phyloP scores from a whole-genome alignment of 495 filamentous ascomycete species.

The Daldinia vernicosa region DNA sequence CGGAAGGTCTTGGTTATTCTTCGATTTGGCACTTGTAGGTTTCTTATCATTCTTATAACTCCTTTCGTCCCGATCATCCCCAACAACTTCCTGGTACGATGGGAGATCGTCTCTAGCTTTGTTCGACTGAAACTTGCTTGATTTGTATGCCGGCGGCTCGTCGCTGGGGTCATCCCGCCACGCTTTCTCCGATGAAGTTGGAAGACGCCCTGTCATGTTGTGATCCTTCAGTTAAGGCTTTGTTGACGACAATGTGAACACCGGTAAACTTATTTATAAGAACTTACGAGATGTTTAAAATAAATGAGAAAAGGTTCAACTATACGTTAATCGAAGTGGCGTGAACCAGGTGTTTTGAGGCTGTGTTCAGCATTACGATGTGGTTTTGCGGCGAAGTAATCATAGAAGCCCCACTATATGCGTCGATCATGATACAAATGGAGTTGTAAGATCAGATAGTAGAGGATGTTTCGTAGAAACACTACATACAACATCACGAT shows the following conservation, averaged over 20 bases:
- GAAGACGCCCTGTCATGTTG: background rate
- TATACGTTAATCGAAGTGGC: background rate
- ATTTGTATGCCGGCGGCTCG: background rate
- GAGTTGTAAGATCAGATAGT: background rate
- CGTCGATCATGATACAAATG: conserved; percentile 16
- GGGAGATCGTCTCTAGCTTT: background rate
- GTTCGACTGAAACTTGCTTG: background rate
- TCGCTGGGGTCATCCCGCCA: background rate
- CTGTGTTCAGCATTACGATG: conserved; percentile 6
- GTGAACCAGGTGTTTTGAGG: conserved; percentile 13
- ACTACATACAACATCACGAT: background rate
- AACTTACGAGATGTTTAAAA: background rate
- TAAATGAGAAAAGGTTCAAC: background rate
- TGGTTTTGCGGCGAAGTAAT: background rate
- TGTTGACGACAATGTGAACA: background rate
- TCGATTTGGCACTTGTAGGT: background rate
- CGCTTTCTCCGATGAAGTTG: background rate
- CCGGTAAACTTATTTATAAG: background rate
- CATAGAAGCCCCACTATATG: background rate
- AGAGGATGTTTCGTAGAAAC: background rate
- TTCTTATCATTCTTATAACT: background rate
- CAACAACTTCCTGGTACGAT: conserved; percentile 8
- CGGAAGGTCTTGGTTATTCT: background rate
- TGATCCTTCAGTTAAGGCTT: background rate
- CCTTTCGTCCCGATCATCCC: background rate